Conservation (phyloP, 371 early-diverging fungal species). For the Phascolomyces articulosus region DNA sequence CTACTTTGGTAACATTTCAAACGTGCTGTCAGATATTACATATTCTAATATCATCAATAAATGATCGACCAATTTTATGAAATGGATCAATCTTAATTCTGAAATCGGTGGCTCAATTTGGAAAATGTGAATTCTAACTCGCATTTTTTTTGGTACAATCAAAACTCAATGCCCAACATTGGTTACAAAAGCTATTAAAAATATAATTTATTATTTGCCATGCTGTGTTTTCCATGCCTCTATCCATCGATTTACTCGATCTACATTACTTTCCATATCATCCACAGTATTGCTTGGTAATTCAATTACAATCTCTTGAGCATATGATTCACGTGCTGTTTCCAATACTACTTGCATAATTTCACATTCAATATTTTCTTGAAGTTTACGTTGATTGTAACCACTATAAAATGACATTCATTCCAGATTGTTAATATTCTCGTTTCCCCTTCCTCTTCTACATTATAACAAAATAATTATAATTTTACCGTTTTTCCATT, state of each 20-base stretch:
- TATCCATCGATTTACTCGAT: conserved; percentile 73
- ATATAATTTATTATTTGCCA: conserved; percentile 19
- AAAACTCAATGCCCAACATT: too few species aligned
- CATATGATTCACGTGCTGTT: conserved; percentile 87
- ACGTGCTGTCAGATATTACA: too few species aligned
- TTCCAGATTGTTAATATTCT: too few species aligned
- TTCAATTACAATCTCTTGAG: conserved; percentile 80
- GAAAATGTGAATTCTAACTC: too few species aligned
- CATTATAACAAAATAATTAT: background rate
- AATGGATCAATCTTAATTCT: too few species aligned
- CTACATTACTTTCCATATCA: conserved; percentile 90
- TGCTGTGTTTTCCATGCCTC: conserved; percentile 51
- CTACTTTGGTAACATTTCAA: too few species aligned
- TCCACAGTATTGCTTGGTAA: conserved; percentile 80
- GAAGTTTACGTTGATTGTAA: conserved; percentile 88
- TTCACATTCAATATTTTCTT: conserved; percentile 98
- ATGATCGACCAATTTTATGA: too few species aligned
- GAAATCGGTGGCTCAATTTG: too few species aligned
- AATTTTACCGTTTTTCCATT: conserved; percentile 74
- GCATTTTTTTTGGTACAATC: too few species aligned
- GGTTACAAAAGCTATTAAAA: too few species aligned
- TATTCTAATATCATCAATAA: too few species aligned
- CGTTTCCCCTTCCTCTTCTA: too few species aligned
- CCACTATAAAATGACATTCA: conserved; percentile 52
- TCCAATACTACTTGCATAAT: conserved; percentile 97